Conservation (phyloP, 2,329 filamentous ascomycete species). For the Teratosphaeria pseudoeucalypti region DNA sequence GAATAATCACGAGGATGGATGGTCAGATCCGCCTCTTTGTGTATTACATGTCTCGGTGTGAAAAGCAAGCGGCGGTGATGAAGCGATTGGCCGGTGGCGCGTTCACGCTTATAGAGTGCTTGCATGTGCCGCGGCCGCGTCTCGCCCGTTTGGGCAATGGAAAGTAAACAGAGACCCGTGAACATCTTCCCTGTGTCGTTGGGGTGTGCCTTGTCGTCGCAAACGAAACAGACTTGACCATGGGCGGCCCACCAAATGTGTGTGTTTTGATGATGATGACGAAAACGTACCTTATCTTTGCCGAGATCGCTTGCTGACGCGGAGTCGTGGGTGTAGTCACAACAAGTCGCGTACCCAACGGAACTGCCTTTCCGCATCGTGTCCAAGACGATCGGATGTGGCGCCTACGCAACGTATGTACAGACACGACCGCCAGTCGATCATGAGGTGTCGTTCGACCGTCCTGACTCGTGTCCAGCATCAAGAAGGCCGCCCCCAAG, state of each 20-base stretch:
- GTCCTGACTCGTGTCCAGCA: slow-evolving; percentile 40
- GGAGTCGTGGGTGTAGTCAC: slow-evolving; percentile 48
- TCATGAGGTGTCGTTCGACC: neutral
- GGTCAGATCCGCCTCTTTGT: neutral
- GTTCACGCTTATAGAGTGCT: neutral
- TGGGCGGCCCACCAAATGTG: slow-evolving; percentile 24
- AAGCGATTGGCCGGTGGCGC: neutral
- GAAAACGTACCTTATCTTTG: neutral
- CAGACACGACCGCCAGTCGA: neutral
- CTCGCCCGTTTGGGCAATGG: neutral
- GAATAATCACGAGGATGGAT: neutral
- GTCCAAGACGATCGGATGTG: slow-evolving; percentile 91
- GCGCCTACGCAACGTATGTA: slow-evolving; percentile 87
- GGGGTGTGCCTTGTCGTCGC: neutral
- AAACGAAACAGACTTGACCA: neutral
- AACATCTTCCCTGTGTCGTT: neutral
- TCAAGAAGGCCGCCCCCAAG: slow-evolving; percentile 82
- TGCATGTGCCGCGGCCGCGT: neutral
- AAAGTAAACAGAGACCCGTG: neutral
- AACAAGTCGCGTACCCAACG: slow-evolving; percentile 72
- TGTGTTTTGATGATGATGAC: slow-evolving; percentile 1
- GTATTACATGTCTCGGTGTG: neutral
- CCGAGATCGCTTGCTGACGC: slow-evolving; percentile 2
- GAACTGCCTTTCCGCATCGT: slow-evolving; percentile 89
- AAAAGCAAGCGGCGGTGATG: neutral